Evolutionary conservation across 2,329 filamentous ascomycete genomes (phyloP).

Genomic region (Aspergillus vadensis): DNA sequence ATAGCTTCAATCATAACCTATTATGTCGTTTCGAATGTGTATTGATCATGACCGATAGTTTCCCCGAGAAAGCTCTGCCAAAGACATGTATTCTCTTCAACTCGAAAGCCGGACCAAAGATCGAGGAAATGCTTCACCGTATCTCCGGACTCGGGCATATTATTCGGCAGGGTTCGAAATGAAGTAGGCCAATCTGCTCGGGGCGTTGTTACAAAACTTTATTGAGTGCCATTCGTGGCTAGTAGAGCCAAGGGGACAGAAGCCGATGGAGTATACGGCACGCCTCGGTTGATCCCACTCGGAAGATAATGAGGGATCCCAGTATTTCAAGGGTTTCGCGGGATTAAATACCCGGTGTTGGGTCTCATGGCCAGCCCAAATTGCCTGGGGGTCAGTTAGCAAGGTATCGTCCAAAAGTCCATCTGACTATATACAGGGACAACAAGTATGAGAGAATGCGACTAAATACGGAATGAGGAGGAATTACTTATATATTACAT

Average conservation of each 20-base stretch:
- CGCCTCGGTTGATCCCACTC: neutral
- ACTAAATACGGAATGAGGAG: neutral
- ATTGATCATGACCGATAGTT: too few relatives aligned
- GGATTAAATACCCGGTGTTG: neutral
- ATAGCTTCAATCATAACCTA: too few relatives aligned
- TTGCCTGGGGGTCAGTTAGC: neutral
- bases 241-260: neutral
- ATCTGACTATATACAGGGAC: conserved; percentile 4
- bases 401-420: neutral
- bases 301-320: neutral
- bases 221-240: conserved; percentile 6
- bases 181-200: conserved; percentile 27
- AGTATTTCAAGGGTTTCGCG: neutral
- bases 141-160: conserved; percentile 17
- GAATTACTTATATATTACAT: conserved; percentile 22
- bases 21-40: too few relatives aligned
- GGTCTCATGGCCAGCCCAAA: neutral
- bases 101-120: conserved; percentile 9
- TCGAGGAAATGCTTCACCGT: conserved; percentile 23
- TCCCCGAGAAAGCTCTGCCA: too few relatives aligned
- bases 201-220: conserved; percentile 21
- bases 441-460: conserved; percentile 10
- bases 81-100: too few relatives aligned
- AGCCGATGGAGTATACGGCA: neutral
- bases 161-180: conserved; percentile 17